Percentiles rank a stretch among this genome's conserved stretches.
Evolutionary conservation across 768 basidiomycete species (phyloP).

Genomic region (Termitomyces titanicus): DNA sequence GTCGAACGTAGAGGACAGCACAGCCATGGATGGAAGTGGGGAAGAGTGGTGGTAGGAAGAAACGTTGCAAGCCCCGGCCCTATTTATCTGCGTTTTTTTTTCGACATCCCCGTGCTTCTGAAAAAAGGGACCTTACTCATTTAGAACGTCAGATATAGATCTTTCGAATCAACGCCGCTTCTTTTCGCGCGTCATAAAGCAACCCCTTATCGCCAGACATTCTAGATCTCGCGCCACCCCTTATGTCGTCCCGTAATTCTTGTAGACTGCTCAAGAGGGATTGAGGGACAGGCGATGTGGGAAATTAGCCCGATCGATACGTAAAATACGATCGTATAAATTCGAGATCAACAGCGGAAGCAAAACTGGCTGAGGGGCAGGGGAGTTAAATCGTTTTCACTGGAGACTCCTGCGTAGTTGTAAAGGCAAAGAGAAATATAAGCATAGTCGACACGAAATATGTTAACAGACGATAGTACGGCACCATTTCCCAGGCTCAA

Average conservation of each 20-base stretch:
- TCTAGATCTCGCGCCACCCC: not conserved
- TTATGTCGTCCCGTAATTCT: not conserved
- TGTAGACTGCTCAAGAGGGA: not conserved
- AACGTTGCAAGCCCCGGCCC: not conserved
- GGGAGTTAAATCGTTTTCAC: not conserved
- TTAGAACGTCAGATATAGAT: not conserved
- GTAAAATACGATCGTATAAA: not conserved
- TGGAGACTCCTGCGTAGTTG: not conserved
- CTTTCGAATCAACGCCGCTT: not conserved
- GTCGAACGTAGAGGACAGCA: not conserved
- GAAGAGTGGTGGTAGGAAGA: not conserved
- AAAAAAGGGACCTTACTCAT: not conserved
- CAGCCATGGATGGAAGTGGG: not conserved
- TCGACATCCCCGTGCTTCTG: constrained; percentile 1
- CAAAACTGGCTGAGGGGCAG: not conserved
- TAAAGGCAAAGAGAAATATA: not conserved
- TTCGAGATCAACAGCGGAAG: not conserved
- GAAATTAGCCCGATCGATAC: not conserved
- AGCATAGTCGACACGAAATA: not conserved
- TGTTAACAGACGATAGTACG: not conserved
- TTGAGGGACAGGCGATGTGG: not conserved
- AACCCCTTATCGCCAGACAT: not conserved
- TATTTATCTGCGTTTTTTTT: not conserved
- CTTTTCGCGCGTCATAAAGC: not conserved
- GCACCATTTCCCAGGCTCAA: not conserved